phyloP scores from a whole-genome alignment of 129 eudicot genomes.

The Helianthus tuberosus region DNA sequence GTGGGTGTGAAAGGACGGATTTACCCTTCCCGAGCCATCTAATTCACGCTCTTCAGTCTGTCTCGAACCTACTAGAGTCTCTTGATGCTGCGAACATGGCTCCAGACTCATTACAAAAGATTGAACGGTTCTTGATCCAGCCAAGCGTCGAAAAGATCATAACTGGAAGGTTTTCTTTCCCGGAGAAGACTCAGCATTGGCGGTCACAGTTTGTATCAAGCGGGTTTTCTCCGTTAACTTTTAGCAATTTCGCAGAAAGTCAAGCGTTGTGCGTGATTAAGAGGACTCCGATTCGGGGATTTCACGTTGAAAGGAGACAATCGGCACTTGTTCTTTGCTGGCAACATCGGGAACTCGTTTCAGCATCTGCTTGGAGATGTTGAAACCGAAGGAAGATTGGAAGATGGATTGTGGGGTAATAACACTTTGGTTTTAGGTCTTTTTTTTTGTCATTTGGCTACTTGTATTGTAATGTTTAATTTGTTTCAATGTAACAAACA shows the following conservation, averaged over 20 bases:
- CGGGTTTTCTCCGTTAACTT: constrained; percentile 66
- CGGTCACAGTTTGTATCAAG: constrained; percentile 64
- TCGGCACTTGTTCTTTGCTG: constrained; percentile 78
- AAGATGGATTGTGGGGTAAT: constrained; percentile 25
- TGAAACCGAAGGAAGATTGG: constrained; percentile 24
- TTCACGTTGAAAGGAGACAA: constrained; percentile 86
- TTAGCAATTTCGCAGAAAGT: constrained; percentile 83
- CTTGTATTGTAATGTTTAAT: constrained; percentile 27
- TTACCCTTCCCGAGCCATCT: constrained; percentile 74
- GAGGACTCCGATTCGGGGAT: constrained; percentile 85
- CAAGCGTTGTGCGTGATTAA: constrained; percentile 90
- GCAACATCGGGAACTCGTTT: constrained; percentile 75
- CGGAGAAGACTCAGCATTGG: constrained; percentile 87
- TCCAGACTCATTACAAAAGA: constrained; percentile 70
- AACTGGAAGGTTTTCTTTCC: constrained; percentile 51
- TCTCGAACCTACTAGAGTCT: constrained; percentile 76
- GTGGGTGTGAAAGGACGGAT: constrained; percentile 85
- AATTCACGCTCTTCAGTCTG: constrained; percentile 75
- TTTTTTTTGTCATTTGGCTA: constrained; percentile 14
- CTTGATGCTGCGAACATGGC: constrained; percentile 73
- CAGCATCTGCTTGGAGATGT: constrained; percentile 89
- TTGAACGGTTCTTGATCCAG: constrained; percentile 76
- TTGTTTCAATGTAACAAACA: constrained; percentile 23
- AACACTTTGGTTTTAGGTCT: constrained; percentile 8
- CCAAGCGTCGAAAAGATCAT: constrained; percentile 76